phyloP scores from a whole-genome alignment of 495 filamentous ascomycete species.

The Amorphotheca resinae region DNA sequence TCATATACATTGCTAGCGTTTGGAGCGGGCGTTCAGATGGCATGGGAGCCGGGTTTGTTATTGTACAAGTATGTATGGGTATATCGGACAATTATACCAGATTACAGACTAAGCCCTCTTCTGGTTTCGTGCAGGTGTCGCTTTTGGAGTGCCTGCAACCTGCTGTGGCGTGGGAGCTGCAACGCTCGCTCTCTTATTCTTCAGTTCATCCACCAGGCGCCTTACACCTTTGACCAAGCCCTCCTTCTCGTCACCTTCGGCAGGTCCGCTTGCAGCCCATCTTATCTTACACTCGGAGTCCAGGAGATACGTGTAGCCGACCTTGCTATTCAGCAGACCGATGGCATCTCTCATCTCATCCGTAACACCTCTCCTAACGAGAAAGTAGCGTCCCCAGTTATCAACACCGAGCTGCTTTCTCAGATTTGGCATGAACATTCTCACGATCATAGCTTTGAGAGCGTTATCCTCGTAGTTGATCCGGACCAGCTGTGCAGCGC shows the following conservation, averaged over 20 bases:
- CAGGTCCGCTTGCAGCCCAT: conserved; percentile 85
- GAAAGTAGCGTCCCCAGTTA: conserved; percentile 65
- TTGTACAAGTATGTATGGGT: conserved; percentile 20
- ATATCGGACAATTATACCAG: conserved; percentile 14
- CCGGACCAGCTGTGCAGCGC: conserved; percentile 57
- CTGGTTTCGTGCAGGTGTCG: neutral
- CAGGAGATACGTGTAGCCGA: conserved; percentile 89
- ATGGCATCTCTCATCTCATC: conserved; percentile 64
- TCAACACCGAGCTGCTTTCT: conserved; percentile 39
- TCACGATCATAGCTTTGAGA: conserved; percentile 63
- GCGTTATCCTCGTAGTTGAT: conserved; percentile 77
- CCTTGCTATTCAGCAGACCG: conserved; percentile 73
- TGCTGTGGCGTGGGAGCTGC: neutral
- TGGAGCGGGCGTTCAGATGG: conserved; percentile 17
- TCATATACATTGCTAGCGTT: conserved; percentile 7
- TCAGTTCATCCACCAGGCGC: conserved; percentile 52
- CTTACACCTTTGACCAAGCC: conserved; percentile 54
- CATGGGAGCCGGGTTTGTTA: conserved; percentile 10
- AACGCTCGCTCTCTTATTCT: conserved; percentile 7
- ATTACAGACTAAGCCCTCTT: conserved; percentile 5
- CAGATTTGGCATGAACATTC: conserved; percentile 51
- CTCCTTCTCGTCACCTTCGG: conserved; percentile 55
- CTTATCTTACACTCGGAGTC: conserved; percentile 80
- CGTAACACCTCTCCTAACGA: conserved; percentile 65
- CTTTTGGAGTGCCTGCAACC: conserved; percentile 1